Base-by-base conservation (phyloP, 2,329 filamentous ascomycete species). In the Cercospora citrullina region DNA sequence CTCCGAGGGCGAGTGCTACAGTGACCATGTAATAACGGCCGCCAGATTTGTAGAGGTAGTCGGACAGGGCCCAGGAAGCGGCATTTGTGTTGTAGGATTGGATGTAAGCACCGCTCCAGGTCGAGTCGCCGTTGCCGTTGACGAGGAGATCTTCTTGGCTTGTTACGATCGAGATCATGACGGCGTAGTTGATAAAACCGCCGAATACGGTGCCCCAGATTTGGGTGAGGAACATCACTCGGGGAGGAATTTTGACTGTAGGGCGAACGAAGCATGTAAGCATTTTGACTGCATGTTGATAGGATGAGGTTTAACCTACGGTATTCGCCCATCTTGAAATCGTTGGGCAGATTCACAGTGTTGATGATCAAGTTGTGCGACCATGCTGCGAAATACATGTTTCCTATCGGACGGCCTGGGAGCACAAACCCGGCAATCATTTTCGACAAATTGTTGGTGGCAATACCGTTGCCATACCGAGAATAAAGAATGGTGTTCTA, bases 271-370 rank as follows among this genome's bases (percentile, higher is more conserved):
- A 36, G 9, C 4, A 18, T 59, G 28, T 33, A 2, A 31, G 31
- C 31, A 36, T 21, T 59, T 8, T 18, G 14, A 12, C 5, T 21
- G 18, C 4, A 9, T 30, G 28, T 30, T 30, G 23, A 7, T 2
- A 4, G 12, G 7, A 23, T 2, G 48, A 3, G 21, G 4, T 16
- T 2, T 4, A 7, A 59, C 82, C 62, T 77, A 84, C 84, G 81
- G 61, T 88, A 88, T 78, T 87, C 84, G 21, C 86, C 86, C 80
- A 87, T 82, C 77, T 88, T 88, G 26, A 88, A 74, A 69, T 87
- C 85, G 58, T 81, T 84, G 42, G 80, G 84, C 6, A 88, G 77
- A 64, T 78, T 83, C 55, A 87, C 82, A 0, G 81, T 77, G 60
- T 85, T 85, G 2, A 65, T 12, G 60, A 88, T 87, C 60, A 87